A percentile compares a stretch with the other conserved stretches of the same genome.
Conservation (phyloP, 1,284 basidiomycete genomes). For the Cystobasidium slooffiae region DNA sequence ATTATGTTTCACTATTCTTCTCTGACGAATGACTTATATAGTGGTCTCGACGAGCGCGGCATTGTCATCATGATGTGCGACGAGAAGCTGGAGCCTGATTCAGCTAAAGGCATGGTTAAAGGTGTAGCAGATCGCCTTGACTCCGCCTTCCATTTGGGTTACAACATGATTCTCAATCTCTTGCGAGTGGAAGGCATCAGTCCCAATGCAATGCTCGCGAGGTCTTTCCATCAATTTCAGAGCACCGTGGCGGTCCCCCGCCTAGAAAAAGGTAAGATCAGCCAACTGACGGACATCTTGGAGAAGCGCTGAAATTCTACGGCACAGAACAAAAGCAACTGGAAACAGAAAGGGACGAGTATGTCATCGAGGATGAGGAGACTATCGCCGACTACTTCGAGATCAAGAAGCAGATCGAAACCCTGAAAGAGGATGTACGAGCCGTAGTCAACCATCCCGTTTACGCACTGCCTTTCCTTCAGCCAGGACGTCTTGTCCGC, state of each 20-base stretch:
- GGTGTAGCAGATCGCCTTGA: conserved; percentile 96
- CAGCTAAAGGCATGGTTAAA: conserved; percentile 97
- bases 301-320: neutral
- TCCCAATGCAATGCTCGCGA: conserved; percentile 97
- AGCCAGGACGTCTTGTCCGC: conserved; percentile 86
- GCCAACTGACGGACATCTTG: conserved; percentile 58
- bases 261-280: conserved; percentile 70
- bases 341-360: conserved; percentile 70
- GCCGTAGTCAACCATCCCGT: conserved; percentile 92
- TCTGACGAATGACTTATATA: neutral
- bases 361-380: conserved; percentile 79
- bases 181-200: conserved; percentile 99
- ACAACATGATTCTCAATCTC: conserved; percentile 98
- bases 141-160: conserved; percentile 97
- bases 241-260: conserved; percentile 85
- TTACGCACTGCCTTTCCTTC: conserved; percentile 90
- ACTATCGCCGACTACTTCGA: conserved; percentile 89
- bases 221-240: conserved; percentile 98
- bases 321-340: conserved; percentile 69
- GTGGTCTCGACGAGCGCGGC: conserved; percentile 96
- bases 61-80: conserved; percentile 99
- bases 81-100: conserved; percentile 90
- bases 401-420: conserved; percentile 84
- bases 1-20: neutral
- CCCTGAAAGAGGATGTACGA: conserved; percentile 81